Base-by-base conservation (phyloP, 2,329 filamentous ascomycete genomes). In the Talaromyces marneffei region DNA sequence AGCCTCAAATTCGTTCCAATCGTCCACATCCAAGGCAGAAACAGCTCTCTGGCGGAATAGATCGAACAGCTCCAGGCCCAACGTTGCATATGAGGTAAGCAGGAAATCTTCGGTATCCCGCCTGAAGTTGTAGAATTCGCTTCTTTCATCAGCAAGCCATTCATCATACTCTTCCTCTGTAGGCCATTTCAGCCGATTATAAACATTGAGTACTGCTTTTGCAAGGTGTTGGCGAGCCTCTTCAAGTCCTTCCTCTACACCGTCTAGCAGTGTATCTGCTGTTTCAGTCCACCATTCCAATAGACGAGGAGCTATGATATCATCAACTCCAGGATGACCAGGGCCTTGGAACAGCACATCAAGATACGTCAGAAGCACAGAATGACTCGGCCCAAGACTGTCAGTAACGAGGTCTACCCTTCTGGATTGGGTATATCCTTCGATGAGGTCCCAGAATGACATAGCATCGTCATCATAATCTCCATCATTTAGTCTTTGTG, bases 71-170 rank as follows among this genome's bases (percentile, higher is more conserved):
- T 74, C 74, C 25, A 76, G 70, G 0, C 78, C 78, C 10, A 80
- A 64, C 25, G 79, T 72, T 0, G 76, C 73, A 65, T 78, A 79
- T 1, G 74, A 72, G 6, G 77, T 74, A 14, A 78, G 70, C 10
- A 79, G 68, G 57, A 78, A 79, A 63, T 80, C 78, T 54, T 74
- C 74, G n/a, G 74, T 77, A 48, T 79, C 77, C 29, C 75, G 74
- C 18, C 78, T 76, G 61, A 79, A 79, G 18, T 72, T 69, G 52
- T 70, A 70, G 60, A 79, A 80, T 59, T 77, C 74, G 59, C 69
- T 71, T 31, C 75, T 68, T 29, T 80, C 77, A 55, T 79, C 77
- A 33, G 75, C 72, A 50, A 72, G 71, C 77, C 77, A 80, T 9
- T 72, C 71, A 33, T 69, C 67, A 16, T 74, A 42, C 20, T 75